Evolutionary conservation across 441 rosid species (phyloP), one percentile per base, ranked within the genome.

Genomic region (Rhodomyrtus psidioides): DNA sequence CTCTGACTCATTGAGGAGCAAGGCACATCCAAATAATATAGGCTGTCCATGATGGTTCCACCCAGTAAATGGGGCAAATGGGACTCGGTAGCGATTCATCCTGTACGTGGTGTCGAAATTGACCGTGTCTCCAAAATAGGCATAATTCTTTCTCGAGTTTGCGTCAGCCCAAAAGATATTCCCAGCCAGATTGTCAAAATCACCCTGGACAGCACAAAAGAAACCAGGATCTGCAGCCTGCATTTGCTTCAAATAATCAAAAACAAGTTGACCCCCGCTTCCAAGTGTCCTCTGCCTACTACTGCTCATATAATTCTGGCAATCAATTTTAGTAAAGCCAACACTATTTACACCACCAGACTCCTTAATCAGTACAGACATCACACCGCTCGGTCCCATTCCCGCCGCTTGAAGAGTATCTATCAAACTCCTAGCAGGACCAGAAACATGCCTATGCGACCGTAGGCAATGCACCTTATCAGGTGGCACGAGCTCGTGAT

Each of bases 241-340:
- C 88, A 86, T 91, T 70, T 92, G 91, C 87, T 89, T 93, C 86
- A 94, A 87, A 91, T 92, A 91, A 83, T 92, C 93, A 86, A 94
- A 82, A 6, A 94, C 85, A 82, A 42, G 88, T 89, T 16, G 87
- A 86, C 89, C 91, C 83, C 88, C 93, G 87, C 90, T 91, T 91
- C 85, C 89, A 88, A 88, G 86, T 65, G 76, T 60, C 79, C 70
- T 59, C 39, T 58, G 74, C 55, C 83, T 28, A 28, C 34, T 83
- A 19, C 10, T 26, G 39, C 55, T 23, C 85, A 59, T 83, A 34
- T 83, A 83, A 83, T 83, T 83, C 81, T 59, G 75, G 55, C 85
- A 83, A 34, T 83, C 85, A 21, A 57, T 59, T 70, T 58, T 44
- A 39, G 55, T 83, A 15, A 83, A 83, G 21, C 85, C 85, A 3